Evolutionary conservation across 169 alveolate genomes (phyloP).

Genomic region (Hepatocystis sp.): DNA sequence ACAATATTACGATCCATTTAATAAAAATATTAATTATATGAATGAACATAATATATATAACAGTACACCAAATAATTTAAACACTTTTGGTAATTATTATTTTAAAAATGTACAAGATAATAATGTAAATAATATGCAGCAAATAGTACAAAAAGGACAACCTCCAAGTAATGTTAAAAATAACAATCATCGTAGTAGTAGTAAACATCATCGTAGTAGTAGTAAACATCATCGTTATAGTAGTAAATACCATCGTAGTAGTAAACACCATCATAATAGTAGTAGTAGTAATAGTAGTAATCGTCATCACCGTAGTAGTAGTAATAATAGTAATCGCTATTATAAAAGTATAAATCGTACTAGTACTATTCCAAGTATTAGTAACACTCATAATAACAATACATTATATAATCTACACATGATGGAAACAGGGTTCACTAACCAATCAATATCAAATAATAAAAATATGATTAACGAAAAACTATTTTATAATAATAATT

Average conservation of each 20-base stretch:
- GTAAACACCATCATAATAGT: too few relatives aligned
- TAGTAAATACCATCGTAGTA: too few relatives aligned
- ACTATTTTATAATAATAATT: constrained; percentile 20
- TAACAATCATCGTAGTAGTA: too few relatives aligned
- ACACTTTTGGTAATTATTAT: constrained; percentile 17
- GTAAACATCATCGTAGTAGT: too few relatives aligned
- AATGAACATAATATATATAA: constrained; percentile 22
- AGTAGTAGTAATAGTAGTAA: too few relatives aligned
- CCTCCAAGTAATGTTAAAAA: too few relatives aligned
- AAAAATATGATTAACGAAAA: constrained; percentile 19
- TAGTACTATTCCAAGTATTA: too few relatives aligned
- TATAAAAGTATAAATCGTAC: too few relatives aligned
- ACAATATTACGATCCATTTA: constrained; percentile 57
- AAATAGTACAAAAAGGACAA: constrained; percentile 41
- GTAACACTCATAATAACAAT: constrained; percentile 41
- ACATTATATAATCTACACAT: constrained; percentile 33
- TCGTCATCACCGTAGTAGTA: too few relatives aligned
- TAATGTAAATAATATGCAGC: constrained; percentile 20
- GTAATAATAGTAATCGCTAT: too few relatives aligned
- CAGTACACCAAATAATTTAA: constrained; percentile 8
- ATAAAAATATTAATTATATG: constrained; percentile 8
- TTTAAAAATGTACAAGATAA: constrained; percentile 14
- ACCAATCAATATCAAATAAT: constrained; percentile 26
- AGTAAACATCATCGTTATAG: too few relatives aligned
- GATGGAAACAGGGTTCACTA: not conserved